A percentile compares a stretch with the other conserved stretches of the same genome.
phyloP scores from a whole-genome alignment of 2,329 filamentous ascomycete genomes.

The Beauveria caledonica region DNA sequence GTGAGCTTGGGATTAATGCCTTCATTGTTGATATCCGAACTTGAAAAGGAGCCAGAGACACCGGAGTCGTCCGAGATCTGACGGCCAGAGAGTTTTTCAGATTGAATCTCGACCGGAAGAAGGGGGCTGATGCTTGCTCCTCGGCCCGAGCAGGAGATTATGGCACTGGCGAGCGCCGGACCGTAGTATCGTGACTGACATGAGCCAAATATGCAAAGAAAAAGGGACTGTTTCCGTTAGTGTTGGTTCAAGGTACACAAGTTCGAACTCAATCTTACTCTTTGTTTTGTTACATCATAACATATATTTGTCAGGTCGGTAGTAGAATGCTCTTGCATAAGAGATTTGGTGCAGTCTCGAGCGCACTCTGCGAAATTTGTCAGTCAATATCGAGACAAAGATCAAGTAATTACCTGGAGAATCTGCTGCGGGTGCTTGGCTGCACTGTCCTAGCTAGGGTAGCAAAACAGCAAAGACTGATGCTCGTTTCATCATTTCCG shows the following conservation, averaged over 20 bases:
- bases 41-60: slow-evolving; percentile 1
- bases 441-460: slow-evolving; percentile 8
- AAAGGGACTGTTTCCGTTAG: slow-evolving; percentile 20
- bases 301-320: slow-evolving; percentile 15
- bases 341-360: slow-evolving; percentile 15
- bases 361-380: slow-evolving; percentile 13
- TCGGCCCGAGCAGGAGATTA: slow-evolving; percentile 20
- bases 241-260: too few species aligned
- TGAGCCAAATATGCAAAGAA: slow-evolving; percentile 22
- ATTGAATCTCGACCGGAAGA: slow-evolving; percentile 23
- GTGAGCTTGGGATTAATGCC: slow-evolving; percentile 16
- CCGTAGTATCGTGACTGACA: slow-evolving; percentile 23
- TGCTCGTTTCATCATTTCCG: slow-evolving; percentile 8
- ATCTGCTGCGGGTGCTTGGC: slow-evolving; percentile 3
- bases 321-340: slow-evolving; percentile 14
- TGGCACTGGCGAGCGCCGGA: slow-evolving; percentile 20
- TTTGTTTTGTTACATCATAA: slow-evolving; percentile 17
- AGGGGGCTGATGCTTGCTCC: slow-evolving; percentile 22
- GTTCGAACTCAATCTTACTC: slow-evolving; percentile 15
- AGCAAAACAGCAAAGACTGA: slow-evolving; percentile 2
- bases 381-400: neutral
- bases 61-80: slow-evolving; percentile 8
- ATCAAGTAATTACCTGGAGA: neutral
- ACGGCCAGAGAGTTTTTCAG: slow-evolving; percentile 10
- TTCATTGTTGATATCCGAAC: slow-evolving; percentile 11